A percentile compares a stretch with the other conserved stretches of the same genome.
phyloP scores from a whole-genome alignment of 176 grass and related monocot genomes.

The Ensete ventricosum region DNA sequence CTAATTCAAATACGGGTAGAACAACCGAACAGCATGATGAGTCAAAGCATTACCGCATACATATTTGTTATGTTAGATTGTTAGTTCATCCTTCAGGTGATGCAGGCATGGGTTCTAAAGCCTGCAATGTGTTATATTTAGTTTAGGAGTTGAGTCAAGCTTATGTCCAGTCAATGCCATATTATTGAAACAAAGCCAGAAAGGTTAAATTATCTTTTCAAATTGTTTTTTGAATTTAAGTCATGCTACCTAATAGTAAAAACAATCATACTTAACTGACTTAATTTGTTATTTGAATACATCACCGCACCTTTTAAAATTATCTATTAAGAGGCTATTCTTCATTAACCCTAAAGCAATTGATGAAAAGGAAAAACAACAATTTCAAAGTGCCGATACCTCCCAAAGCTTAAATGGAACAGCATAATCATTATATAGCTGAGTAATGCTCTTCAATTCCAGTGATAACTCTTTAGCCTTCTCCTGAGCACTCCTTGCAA shows the following conservation, averaged over 20 bases:
- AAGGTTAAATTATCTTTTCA: background rate
- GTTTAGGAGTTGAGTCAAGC: background rate
- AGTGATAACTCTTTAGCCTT: constrained; percentile 79
- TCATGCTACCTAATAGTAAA: background rate
- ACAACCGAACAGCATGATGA: too few relatives aligned
- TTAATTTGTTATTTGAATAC: background rate
- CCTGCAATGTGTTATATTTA: background rate
- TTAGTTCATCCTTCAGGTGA: background rate
- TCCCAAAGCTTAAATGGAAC: constrained; percentile 90
- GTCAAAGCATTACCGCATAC: too few relatives aligned
- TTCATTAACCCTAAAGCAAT: background rate
- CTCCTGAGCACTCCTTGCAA: constrained; percentile 45
- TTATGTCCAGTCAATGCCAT: background rate
- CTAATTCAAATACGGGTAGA: too few relatives aligned
- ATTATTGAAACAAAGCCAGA: background rate
- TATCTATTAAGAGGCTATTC: background rate
- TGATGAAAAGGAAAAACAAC: background rate
- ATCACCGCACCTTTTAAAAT: background rate
- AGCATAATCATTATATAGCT: constrained; percentile 86
- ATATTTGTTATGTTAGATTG: too few relatives aligned
- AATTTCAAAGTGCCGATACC: constrained; percentile 33
- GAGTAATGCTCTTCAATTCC: constrained; percentile 92
- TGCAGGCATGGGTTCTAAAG: background rate
- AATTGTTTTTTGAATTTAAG: background rate
- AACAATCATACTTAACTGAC: background rate